Base-by-base conservation (phyloP, 202 grass and related monocot species). In the Zoysia matrella region DNA sequence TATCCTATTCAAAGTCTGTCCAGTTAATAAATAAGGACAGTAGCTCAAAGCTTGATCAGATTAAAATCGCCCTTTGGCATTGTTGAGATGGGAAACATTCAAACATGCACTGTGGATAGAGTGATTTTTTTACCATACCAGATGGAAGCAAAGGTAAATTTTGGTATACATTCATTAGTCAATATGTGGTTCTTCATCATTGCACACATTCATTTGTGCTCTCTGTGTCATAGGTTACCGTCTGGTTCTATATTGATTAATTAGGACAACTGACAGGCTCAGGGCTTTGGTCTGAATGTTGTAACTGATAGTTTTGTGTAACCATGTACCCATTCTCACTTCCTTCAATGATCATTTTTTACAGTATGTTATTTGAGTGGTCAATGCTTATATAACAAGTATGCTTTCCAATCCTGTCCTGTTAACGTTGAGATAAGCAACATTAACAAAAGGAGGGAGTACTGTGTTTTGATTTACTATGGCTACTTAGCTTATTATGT, bases 91-190 rank as follows among this genome's bases (percentile, higher is more conserved):
- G 60, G 57, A 75, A 63, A 73, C 11, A 76, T 69, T 42, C 50
- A 64, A 63, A 73, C 14, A 71, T 79, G 47, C 65, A 64, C 8
- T 87, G 52, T 67, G 81, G 67, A 51, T 72, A 45, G 80, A 71
- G 44, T 39, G 15, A 77, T 16, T 50, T 45, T 68, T 67, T 77
- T 63, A 76, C n/a, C 49, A 44, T 22, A 39, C 14, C 60, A 61
- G 52, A 81, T 65, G 5, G 51, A 84, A 80, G 55, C 82, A 47
- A 72, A 76, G 54, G 52, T 77, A 72, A 65, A 49, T 16, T 53
- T 46, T 51, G n/a, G 11, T 8, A 50, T 52, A 44, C 75, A 44
- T 75, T 52, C 64, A 69, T 15, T 49, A 41, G 41, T 36, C 6
- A 42, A 46, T 67, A 7, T 73, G 1, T 45, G 52, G 46, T 18